Evolutionary conservation across 2,329 filamentous ascomycete species (phyloP).

Genomic region (Neofusicoccum parvum): DNA sequence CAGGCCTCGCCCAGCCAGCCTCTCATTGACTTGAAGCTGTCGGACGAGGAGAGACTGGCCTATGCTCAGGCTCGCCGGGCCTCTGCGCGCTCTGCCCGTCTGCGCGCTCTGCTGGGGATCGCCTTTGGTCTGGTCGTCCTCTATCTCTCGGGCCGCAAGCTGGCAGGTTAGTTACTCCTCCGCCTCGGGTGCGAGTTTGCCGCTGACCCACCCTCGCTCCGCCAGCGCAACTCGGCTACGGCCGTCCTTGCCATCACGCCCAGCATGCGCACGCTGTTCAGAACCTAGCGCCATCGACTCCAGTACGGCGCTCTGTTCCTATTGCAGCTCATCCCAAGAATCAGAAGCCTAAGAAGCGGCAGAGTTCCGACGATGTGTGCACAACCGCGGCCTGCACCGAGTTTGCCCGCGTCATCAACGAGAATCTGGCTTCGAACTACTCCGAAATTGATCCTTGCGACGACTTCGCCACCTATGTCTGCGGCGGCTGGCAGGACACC

Average conservation of each 20-base stretch:
- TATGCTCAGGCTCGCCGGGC: neutral
- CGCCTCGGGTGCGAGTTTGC: no score
- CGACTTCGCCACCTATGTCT: conserved; percentile 69
- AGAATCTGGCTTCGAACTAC: conserved; percentile 64
- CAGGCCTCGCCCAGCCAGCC: neutral
- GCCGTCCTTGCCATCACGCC: neutral
- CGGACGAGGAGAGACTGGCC: neutral
- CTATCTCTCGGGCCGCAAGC: neutral
- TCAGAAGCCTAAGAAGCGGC: neutral
- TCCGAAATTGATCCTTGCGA: conserved; percentile 66
- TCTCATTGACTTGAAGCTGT: neutral
- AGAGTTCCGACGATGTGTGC: conserved; percentile 40
- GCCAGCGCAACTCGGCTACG: neutral
- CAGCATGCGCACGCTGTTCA: neutral
- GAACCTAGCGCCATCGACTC: neutral
- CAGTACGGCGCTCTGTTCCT: neutral
- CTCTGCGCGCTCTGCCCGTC: neutral
- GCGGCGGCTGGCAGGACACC: conserved; percentile 65
- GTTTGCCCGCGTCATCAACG: conserved; percentile 63
- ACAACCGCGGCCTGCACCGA: conserved; percentile 64
- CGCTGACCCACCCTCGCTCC: neutral
- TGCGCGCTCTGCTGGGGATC: neutral
- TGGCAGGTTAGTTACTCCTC: neutral
- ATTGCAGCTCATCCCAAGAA: neutral
- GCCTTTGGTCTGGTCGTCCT: neutral